Evolutionary conservation across 2,329 filamentous ascomycete genomes (phyloP), one percentile per base, ranked within the genome.

Genomic region (Lasiodiplodia citricola): DNA sequence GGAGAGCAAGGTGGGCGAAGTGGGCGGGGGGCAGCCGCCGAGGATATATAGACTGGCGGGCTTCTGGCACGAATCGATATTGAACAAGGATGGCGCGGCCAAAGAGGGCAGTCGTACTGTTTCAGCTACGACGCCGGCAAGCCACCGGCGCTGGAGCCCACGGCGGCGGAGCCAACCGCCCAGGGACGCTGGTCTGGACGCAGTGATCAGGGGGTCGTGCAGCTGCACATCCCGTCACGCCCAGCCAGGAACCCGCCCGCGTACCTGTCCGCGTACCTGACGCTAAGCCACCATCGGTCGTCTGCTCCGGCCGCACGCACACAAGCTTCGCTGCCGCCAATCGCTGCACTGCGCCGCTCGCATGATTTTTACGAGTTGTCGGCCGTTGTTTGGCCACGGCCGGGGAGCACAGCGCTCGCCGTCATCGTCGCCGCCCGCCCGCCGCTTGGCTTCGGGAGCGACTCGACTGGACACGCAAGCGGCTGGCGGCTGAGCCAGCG

Each of bases 1-100:
- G 47, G 51, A 28, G 67, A 72, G 57, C 57, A 70, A 74, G 64
- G 41, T 25, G 25, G 28, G 60, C 28, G 54, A 57, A 56, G 28
- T 52, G 57, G 64, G 67, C 38, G 54, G 57, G 58, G 62, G 37
- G 44, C 64, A 41, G 51, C 44, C 31, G 28, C 25, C 38, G 44
- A 56, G 66, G 71, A 65, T 69, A 41, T 69, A 62, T 63, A 63
- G 64, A 67, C 58, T 51, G 60, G 25, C 44, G n/a, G 41, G 25
- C 25, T 21, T 23, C 37, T 41, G 41, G 44, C 58, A 63, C 58
- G 58, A 63, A 63, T 63, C 58, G 41, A 35, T 63, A 63, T 63
- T 56, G 58, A 31, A 25, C 58, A n/a, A 63, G 58, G 58, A 63
- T 63, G 58, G 58, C 57, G n/a, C 21, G 16, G 58, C 58, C 58